Base-by-base conservation (phyloP, 495 filamentous ascomycete species). In the Hypoxylon crocopeplum region DNA sequence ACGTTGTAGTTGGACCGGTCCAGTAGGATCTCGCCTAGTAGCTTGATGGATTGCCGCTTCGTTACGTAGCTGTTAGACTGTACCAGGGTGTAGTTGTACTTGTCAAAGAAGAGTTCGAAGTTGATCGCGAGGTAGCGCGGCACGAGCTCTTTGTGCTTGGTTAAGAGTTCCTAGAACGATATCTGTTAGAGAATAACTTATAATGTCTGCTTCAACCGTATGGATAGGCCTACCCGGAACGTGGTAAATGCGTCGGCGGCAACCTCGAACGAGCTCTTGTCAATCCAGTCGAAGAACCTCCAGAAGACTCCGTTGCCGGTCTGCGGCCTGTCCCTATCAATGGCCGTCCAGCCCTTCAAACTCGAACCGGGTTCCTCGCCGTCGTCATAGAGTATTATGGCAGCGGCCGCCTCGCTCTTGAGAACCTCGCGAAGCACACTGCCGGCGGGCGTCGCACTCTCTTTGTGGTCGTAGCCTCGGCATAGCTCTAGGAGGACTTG, bases 221-320 rank as follows among this genome's bases (percentile, higher is more conserved):
- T 29, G 25, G 16, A 21, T 17, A 41, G 56, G 47, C 85, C 61
- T 80, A 96, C 92, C 72, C 93, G 81, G 72, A 99, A 99, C 5
- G 93, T 98, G 32, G 90, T 94, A 66, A 98, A 99, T 1, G 95
- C 93, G 77, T 98, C 95, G 24, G 95, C 93, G 65, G 92, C 93
- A 53, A 98, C 89, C 77, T 99, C 95, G 71, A 99, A 99, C 13
- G 88, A 91, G 56, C 91, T 88, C 67, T 88, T 86, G 70, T 98
- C 91, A 51, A 99, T 96, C 90, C 93, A 99, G 40, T 90, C 83
- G 68, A 99, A 99, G 74, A 98, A 98, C n/a, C 81, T 84, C 95
- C 95, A 99, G 69, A 99, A 97, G 1, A 97, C 83, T 0, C 93
- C 93, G 11, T 83, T 79, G 13, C 92, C 92, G 8, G 77, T 85